These are phyloP conservation scores for Beauveria sp. DNA, from an alignment of 2,329 filamentous ascomycete species.

Conservation along the genomic window DNA sequence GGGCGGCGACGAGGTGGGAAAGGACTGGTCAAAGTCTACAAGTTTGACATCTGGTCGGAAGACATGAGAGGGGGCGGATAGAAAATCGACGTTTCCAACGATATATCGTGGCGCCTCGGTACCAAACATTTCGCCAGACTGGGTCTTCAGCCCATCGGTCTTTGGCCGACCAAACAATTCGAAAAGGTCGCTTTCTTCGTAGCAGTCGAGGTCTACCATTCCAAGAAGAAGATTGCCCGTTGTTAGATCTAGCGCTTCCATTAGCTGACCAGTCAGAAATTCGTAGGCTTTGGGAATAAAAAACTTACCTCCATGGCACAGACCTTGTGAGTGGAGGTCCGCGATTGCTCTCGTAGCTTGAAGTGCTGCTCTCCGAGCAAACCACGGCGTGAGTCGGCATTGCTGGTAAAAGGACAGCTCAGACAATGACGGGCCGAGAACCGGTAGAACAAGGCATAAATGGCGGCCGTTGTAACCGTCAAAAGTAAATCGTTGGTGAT, in stretches of 20 bases:
- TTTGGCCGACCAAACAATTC: slow-evolving; percentile 13
- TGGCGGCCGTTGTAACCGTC: slow-evolving; percentile 21
- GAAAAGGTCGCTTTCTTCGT: slow-evolving; percentile 10
- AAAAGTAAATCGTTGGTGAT: slow-evolving; percentile 13
- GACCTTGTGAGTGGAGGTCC: slow-evolving; percentile 15
- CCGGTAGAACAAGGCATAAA: slow-evolving; percentile 19
- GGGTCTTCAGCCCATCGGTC: slow-evolving; percentile 11
- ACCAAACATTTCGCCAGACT: slow-evolving; percentile 14
- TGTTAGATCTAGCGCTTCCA: slow-evolving; percentile 14
- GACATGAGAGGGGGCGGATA: slow-evolving; percentile 12
- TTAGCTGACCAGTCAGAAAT: neutral
- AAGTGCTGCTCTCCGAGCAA: slow-evolving; percentile 10
- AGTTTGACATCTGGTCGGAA: slow-evolving; percentile 14
- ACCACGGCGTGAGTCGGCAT: slow-evolving; percentile 14
- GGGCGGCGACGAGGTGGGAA: slow-evolving; percentile 15
- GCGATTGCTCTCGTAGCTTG: slow-evolving; percentile 16
- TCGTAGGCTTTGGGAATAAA: neutral
- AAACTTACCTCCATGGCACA: slow-evolving; percentile 20
- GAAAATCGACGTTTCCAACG: slow-evolving; percentile 16
- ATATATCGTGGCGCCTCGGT: slow-evolving; percentile 19
- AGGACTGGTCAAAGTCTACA: slow-evolving; percentile 18
- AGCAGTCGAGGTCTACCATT: slow-evolving; percentile 5
- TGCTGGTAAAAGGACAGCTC: slow-evolving; percentile 12
- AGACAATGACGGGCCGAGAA: slow-evolving; percentile 16
- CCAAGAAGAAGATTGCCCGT: slow-evolving; percentile 16